A percentile compares a stretch with the other conserved stretches of the same genome.
These are phyloP conservation scores for Parascedosporium putredinis DNA, from an alignment of 2,329 filamentous ascomycete species.

Conservation along the genomic window DNA sequence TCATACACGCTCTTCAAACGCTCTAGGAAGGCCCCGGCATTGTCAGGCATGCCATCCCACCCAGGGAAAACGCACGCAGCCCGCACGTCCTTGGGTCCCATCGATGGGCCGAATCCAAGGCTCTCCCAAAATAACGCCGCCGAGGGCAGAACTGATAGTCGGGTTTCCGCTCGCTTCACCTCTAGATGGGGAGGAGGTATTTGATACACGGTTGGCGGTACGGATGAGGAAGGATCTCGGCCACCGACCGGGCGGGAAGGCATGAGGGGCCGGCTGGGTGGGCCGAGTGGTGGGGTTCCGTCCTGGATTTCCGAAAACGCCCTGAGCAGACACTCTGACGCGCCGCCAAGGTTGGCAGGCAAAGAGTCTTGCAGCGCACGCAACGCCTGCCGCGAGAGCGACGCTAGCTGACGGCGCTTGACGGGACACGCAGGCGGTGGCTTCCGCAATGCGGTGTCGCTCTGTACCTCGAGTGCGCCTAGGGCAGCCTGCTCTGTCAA, in stretches of 20 bases:
- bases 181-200: conserved; percentile 62
- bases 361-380: conserved; percentile 35
- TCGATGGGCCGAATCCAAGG: conserved; percentile 61
- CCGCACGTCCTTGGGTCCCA: conserved; percentile 60
- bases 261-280: conserved; percentile 23
- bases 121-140: conserved; percentile 75
- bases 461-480: conserved; percentile 30
- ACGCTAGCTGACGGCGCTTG: conserved; percentile 23
- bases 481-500: conserved; percentile 59
- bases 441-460: conserved; percentile 9
- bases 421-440: neutral
- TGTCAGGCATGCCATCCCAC: conserved; percentile 50
- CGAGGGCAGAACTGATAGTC: conserved; percentile 63
- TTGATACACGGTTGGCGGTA: conserved; percentile 44
- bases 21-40: conserved; percentile 53
- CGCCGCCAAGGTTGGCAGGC: conserved; percentile 31
- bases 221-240: conserved; percentile 26
- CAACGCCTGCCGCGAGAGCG: conserved; percentile 35
- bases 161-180: conserved; percentile 57
- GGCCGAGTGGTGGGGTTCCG: conserved; percentile 37
- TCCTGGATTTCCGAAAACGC: conserved; percentile 48
- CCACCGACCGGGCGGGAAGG: conserved; percentile 36
- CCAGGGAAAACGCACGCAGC: conserved; percentile 62
- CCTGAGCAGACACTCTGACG: conserved; percentile 29
- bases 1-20: conserved; percentile 64